A percentile compares a stretch with the other conserved stretches of the same genome.
phyloP scores from a whole-genome alignment of 2,329 filamentous ascomycete genomes.

The Monosporascus sp. region DNA sequence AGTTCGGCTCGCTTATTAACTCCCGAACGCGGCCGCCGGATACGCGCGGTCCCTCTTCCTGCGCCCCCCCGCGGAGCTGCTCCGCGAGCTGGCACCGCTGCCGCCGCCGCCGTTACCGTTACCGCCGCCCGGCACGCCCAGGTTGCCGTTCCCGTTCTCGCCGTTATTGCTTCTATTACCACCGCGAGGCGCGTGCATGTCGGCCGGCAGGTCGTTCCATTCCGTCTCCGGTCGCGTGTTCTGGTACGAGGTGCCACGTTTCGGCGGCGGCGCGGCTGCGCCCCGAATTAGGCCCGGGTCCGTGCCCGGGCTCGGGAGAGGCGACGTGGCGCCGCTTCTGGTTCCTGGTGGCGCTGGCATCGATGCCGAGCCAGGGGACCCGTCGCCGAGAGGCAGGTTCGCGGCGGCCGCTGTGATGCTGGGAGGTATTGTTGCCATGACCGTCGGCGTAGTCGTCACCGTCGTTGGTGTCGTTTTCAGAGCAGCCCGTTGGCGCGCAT shows the following conservation, averaged over 20 bases:
- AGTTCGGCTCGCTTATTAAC: slow-evolving; percentile 15
- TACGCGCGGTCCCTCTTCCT: slow-evolving; percentile 59
- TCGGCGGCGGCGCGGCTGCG: slow-evolving; percentile 18
- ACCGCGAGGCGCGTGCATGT: slow-evolving; percentile 37
- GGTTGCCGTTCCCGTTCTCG: slow-evolving; percentile 1
- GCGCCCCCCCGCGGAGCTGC: slow-evolving; percentile 42
- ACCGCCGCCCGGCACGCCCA: slow-evolving; percentile 22
- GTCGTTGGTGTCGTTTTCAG: background rate
- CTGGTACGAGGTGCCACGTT: slow-evolving; percentile 45
- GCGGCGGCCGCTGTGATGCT: slow-evolving; percentile 25
- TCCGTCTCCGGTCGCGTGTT: slow-evolving; percentile 53
- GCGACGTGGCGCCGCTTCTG: slow-evolving; percentile 2
- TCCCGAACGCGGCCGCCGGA: slow-evolving; percentile 56
- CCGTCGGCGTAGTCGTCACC: background rate
- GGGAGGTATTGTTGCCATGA: slow-evolving; percentile 2
- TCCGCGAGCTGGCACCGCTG: slow-evolving; percentile 47
- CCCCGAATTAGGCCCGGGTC: background rate
- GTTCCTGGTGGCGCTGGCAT: slow-evolving; percentile 6
- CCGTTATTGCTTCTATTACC: slow-evolving; percentile 1
- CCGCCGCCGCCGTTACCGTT: slow-evolving; percentile 37
- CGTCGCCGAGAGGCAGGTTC: slow-evolving; percentile 14
- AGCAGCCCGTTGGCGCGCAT: slow-evolving; percentile 5
- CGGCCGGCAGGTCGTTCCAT: slow-evolving; percentile 61
- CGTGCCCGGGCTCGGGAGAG: slow-evolving; percentile 10
- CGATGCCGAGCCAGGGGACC: background rate